Evolutionary conservation across 2,329 filamentous ascomycete species (phyloP).

Genomic region (Bipolaris sorokiniana): DNA sequence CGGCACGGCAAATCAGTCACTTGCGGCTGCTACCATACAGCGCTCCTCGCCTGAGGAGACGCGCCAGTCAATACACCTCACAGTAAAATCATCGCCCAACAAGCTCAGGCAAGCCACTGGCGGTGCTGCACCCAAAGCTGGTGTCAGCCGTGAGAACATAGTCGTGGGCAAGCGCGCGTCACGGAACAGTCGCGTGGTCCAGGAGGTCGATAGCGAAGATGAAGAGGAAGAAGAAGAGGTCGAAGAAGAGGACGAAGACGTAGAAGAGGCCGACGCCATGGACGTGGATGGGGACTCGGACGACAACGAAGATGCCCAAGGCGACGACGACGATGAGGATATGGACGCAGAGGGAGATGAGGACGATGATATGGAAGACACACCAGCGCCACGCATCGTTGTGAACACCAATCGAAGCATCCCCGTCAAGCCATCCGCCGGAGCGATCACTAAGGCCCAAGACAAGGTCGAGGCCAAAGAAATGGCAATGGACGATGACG

Average conservation of each 20-base stretch:
- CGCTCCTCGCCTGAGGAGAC: conserved; percentile 51
- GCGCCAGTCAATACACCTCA: conserved; percentile 56
- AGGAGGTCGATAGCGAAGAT: conserved; percentile 51
- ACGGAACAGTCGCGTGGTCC: conserved; percentile 48
- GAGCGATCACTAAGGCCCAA: conserved; percentile 43
- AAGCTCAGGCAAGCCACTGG: conserved; percentile 57
- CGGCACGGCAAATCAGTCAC: conserved; percentile 42
- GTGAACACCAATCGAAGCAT: conserved; percentile 30
- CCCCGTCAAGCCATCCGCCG: conserved; percentile 46
- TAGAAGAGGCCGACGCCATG: conserved; percentile 50
- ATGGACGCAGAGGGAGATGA: conserved; percentile 49
- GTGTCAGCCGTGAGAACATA: conserved; percentile 46
- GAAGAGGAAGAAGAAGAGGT: conserved; percentile 53
- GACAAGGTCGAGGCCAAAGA: conserved; percentile 58
- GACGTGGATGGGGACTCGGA: conserved; percentile 48
- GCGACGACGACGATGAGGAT: conserved; percentile 51
- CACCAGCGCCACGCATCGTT: conserved; percentile 37
- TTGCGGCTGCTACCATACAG: conserved; percentile 47
- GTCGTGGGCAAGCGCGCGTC: conserved; percentile 48
- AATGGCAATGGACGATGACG: conserved; percentile 56
- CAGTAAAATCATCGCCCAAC: conserved; percentile 57
- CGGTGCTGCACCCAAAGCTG: conserved; percentile 36
- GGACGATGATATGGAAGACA: conserved; percentile 47
- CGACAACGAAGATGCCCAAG: conserved; percentile 46
- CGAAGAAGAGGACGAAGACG: conserved; percentile 45